These are phyloP conservation scores for Scedosporium minutisporum DNA, from an alignment of 2,329 filamentous ascomycete species.

Conservation along the genomic window DNA sequence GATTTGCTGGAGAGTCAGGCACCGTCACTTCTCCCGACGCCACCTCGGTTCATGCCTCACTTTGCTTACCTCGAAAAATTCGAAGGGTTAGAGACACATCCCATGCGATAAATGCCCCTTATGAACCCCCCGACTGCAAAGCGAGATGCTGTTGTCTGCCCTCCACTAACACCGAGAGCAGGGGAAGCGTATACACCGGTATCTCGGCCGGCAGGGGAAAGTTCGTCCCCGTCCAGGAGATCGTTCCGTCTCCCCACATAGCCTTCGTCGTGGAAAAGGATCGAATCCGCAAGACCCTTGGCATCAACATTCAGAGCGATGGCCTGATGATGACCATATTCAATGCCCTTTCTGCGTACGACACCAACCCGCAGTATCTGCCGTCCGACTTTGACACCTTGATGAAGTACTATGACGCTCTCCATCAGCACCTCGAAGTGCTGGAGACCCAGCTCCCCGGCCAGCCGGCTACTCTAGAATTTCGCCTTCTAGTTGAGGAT, in stretches of 20 bases:
- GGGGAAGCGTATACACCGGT: background rate
- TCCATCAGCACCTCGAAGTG: constrained; percentile 13
- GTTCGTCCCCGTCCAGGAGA: constrained; percentile 14
- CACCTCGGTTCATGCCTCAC: background rate
- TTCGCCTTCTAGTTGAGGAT: constrained; percentile 17
- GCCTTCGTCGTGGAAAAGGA: constrained; percentile 20
- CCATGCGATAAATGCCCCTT: background rate
- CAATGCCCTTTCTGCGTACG: constrained; percentile 21
- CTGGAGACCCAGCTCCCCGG: constrained; percentile 9
- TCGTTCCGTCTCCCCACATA: constrained; percentile 12
- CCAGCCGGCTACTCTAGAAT: constrained; percentile 14
- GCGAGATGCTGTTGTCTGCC: background rate
- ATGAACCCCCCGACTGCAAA: background rate
- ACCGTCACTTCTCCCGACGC: background rate
- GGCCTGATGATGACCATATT: constrained; percentile 29
- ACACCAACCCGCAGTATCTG: constrained; percentile 7
- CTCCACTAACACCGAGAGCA: background rate
- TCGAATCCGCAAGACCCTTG: constrained; percentile 12
- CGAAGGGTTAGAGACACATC: background rate
- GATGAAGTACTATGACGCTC: constrained; percentile 15
- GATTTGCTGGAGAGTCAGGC: background rate
- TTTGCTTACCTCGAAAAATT: constrained; percentile 4
- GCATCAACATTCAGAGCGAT: constrained; percentile 21
- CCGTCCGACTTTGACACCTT: constrained; percentile 15
- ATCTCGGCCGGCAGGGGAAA: constrained; percentile 19